phyloP scores from a whole-genome alignment of 441 rosid genomes.

The Bruguiera hainesii region DNA sequence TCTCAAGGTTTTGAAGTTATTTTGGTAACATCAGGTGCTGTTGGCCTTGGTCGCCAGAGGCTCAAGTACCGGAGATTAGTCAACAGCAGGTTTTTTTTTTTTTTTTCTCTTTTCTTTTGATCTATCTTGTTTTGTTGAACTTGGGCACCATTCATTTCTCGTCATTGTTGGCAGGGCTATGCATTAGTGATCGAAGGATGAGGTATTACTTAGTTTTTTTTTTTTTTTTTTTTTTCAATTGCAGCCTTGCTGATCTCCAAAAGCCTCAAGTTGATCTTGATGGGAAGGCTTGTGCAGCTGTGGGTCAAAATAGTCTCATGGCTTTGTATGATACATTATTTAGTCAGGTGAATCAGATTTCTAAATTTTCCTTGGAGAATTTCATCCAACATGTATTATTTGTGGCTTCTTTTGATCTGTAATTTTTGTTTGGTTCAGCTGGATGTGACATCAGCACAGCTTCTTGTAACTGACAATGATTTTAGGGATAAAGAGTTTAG shows the following conservation, averaged over 20 bases:
- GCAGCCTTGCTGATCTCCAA: constrained; percentile 80
- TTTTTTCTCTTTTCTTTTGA: not conserved
- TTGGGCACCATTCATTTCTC: not conserved
- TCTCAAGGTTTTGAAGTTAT: constrained; percentile 79
- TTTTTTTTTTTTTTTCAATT: not conserved
- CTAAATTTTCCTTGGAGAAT: not conserved
- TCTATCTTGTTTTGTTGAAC: not conserved
- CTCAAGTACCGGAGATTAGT: constrained; percentile 78
- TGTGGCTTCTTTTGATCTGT: not conserved
- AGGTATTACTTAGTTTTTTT: too few relatives aligned
- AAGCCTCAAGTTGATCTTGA: constrained; percentile 74
- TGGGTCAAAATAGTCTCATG: constrained; percentile 87
- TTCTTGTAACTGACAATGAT: constrained; percentile 75
- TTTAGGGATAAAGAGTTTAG: constrained; percentile 68
- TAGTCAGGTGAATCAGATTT: constrained; percentile 43
- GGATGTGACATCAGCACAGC: constrained; percentile 78
- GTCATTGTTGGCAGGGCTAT: not conserved
- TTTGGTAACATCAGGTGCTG: constrained; percentile 96
- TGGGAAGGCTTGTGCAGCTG: constrained; percentile 93
- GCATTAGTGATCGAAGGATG: too few relatives aligned
- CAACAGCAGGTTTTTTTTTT: constrained; percentile 76
- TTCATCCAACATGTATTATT: not conserved
- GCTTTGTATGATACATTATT: constrained; percentile 74
- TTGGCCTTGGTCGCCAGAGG: constrained; percentile 97
- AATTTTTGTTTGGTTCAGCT: constrained; percentile 36